Evolutionary conservation across 2,329 filamentous ascomycete genomes (phyloP).

Genomic region (Colletotrichum tropicale): DNA sequence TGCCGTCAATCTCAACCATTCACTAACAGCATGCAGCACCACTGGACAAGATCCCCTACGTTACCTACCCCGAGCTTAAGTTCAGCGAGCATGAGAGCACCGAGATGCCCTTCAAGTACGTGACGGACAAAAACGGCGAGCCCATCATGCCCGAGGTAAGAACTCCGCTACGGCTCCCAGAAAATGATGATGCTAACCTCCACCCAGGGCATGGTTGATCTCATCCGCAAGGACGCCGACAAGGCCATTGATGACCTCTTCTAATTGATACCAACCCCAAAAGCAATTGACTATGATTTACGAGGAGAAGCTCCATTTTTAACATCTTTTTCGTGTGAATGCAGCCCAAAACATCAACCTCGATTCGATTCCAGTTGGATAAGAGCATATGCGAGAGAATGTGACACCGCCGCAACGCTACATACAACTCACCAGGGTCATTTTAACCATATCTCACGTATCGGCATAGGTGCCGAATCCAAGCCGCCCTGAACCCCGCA

Average conservation of each 20-base stretch:
- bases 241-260: constrained; percentile 89
- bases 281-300: constrained; percentile 4
- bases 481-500: not conserved
- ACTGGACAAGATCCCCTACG: constrained; percentile 78
- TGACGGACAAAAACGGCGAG: constrained; percentile 73
- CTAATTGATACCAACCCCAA: constrained; percentile 39
- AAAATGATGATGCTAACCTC: constrained; percentile 24
- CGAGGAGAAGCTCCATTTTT: not conserved
- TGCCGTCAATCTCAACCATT: not conserved
- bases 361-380: not conserved
- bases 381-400: not conserved
- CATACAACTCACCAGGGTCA: not conserved
- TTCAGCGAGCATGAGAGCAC: constrained; percentile 93
- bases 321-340: not conserved
- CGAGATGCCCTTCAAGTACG: constrained; percentile 98
- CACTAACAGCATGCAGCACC: constrained; percentile 58
- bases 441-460: not conserved
- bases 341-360: not conserved
- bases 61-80: constrained; percentile 88
- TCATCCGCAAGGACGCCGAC: constrained; percentile 93
- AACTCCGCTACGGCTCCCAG: not conserved
- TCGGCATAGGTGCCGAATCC: not conserved
- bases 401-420: not conserved
- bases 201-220: constrained; percentile 84
- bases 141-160: constrained; percentile 91